phyloP scores from a whole-genome alignment of 164 flowering plant genomes.

The Macadamia tetraphylla region DNA sequence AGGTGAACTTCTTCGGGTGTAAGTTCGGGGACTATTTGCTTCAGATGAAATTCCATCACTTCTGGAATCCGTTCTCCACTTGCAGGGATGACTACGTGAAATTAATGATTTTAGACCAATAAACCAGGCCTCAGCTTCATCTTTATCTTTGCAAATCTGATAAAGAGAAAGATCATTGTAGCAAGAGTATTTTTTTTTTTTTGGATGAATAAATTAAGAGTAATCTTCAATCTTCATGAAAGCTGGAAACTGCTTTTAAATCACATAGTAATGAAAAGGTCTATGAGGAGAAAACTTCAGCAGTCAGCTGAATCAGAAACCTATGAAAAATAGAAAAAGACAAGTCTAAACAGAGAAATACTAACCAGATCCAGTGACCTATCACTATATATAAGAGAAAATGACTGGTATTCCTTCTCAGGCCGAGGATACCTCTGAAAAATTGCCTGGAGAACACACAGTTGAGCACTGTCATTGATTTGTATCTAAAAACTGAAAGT shows the following conservation, averaged over 20 bases:
- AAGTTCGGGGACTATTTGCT: conserved; percentile 91
- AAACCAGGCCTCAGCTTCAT: conserved; percentile 99
- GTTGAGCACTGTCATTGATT: conserved; percentile 6
- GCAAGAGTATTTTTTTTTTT: not conserved
- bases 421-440: conserved; percentile 96
- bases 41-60: conserved; percentile 94
- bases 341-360: not conserved
- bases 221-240: not conserved
- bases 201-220: not conserved
- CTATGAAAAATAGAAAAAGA: not conserved
- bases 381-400: conserved; percentile 86
- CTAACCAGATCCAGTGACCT: conserved; percentile 87
- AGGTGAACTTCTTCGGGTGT: conserved; percentile 92
- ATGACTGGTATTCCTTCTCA: conserved; percentile 95
- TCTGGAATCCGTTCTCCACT: conserved; percentile 92
- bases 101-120: conserved; percentile 93
- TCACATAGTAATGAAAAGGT: not conserved
- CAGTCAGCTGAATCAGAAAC: not conserved
- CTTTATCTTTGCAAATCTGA: conserved; percentile 99
- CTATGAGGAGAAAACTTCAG: not conserved
- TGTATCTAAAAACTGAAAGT: not conserved
- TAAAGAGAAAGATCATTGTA: conserved; percentile 5
- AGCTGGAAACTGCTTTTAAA: not conserved
- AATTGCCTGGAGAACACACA: conserved; percentile 54
- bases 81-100: conserved; percentile 75